phyloP scores from a whole-genome alignment of 257 asterid species.

The Verbascum thapsus region DNA sequence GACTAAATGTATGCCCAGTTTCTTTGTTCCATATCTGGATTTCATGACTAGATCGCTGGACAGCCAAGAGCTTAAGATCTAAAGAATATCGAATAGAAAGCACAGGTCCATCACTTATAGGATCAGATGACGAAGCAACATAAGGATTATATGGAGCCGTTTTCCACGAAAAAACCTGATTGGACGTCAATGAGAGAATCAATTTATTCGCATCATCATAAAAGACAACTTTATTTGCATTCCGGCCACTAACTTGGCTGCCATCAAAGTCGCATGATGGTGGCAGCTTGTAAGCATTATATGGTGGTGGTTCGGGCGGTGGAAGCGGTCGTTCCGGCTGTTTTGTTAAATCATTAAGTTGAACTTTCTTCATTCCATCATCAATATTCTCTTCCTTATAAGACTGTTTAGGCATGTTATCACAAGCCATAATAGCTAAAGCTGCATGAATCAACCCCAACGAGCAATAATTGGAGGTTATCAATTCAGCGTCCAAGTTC shows the following conservation, averaged over 20 bases:
- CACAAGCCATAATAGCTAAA: slow-evolving; percentile 79
- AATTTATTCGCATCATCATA: slow-evolving; percentile 86
- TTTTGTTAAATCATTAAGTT: too few species aligned
- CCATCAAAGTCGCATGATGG: too few species aligned
- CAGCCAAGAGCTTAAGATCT: slow-evolving; percentile 81
- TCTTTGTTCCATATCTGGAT: slow-evolving; percentile 80
- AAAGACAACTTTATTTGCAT: too few species aligned
- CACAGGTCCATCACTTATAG: slow-evolving; percentile 81
- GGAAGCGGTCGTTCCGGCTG: too few species aligned
- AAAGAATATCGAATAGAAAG: slow-evolving; percentile 81
- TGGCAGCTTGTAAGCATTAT: too few species aligned
- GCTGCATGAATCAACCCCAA: slow-evolving; percentile 95
- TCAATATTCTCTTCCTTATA: slow-evolving; percentile 98
- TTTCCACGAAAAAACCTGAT: slow-evolving; percentile 90
- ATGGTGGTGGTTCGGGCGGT: too few species aligned
- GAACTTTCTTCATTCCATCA: too few species aligned
- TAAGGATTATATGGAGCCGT: slow-evolving; percentile 69
- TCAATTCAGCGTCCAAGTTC: slow-evolving; percentile 78
- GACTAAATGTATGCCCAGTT: slow-evolving; percentile 59
- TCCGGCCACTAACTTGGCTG: too few species aligned
- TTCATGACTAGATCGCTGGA: slow-evolving; percentile 82
- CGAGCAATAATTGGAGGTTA: slow-evolving; percentile 70
- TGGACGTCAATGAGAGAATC: slow-evolving; percentile 65
- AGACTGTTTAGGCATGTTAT: slow-evolving; percentile 89
- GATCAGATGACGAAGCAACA: slow-evolving; percentile 60